Percentiles rank a stretch among this genome's conserved stretches.
These are phyloP conservation scores for Candida tunisiensis DNA, from an alignment of 1,139 yeast species.

Conservation along the genomic window DNA sequence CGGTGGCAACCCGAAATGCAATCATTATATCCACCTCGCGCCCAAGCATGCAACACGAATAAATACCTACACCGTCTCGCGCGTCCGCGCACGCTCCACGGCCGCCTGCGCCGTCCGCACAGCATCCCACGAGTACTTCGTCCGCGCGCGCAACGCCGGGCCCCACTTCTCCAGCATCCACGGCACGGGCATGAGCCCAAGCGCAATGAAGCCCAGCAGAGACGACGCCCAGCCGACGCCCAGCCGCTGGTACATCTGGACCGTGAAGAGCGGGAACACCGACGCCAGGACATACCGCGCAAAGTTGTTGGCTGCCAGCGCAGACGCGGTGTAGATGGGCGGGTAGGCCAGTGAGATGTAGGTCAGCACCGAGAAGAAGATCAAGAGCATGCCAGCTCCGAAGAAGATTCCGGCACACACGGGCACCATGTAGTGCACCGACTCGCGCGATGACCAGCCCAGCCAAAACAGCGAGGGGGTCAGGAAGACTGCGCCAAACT, in stretches of 20 bases:
- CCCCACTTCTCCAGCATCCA: conserved; percentile 33
- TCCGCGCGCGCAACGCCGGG: conserved; percentile 21
- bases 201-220: conserved; percentile 30
- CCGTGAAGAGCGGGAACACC: conserved; percentile 51
- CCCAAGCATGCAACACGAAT: no score
- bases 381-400: conserved; percentile 38
- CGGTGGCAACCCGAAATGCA: no score
- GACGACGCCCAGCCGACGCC: conserved; percentile 46
- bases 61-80: no score
- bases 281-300: conserved; percentile 45
- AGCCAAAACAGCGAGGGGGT: conserved; percentile 38
- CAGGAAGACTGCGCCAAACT: conserved; percentile 38
- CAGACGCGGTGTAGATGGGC: conserved; percentile 40
- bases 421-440: no score
- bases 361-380: conserved; percentile 30
- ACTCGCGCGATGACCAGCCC: conserved; percentile 42
- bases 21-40: no score
- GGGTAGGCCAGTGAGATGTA: conserved; percentile 41
- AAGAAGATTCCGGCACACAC: conserved; percentile 29
- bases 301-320: conserved; percentile 54
- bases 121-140: no score
- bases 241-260: conserved; percentile 33
- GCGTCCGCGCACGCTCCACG: no score
- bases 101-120: no score
- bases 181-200: conserved; percentile 36